These are phyloP conservation scores for Carex sylvatica DNA, from an alignment of 202 grass and related monocot species.

Conservation along the genomic window DNA sequence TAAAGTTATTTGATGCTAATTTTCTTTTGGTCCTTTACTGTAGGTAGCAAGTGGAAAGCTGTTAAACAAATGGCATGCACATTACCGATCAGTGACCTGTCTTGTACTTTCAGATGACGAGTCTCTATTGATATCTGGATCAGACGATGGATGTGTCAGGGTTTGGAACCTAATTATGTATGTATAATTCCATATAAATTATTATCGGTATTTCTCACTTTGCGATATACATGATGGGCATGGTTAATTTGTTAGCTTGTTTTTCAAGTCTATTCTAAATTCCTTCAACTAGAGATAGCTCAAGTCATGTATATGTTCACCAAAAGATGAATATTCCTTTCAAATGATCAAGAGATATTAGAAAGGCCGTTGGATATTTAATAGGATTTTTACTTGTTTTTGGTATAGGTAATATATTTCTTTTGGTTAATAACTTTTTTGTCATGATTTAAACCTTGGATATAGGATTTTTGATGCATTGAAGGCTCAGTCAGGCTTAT, in stretches of 20 bases:
- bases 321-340: neutral
- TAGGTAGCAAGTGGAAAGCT: slow-evolving; percentile 77
- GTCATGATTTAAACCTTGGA: slow-evolving; percentile 25
- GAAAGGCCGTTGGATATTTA: neutral
- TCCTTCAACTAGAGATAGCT: neutral
- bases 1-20: neutral
- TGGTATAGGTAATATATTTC: slow-evolving; percentile 21
- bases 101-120: slow-evolving; percentile 60
- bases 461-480: slow-evolving; percentile 78
- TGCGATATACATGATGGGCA: neutral
- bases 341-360: neutral
- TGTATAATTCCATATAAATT: slow-evolving; percentile 11
- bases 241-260: neutral
- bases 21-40: slow-evolving; percentile 5
- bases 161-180: slow-evolving; percentile 92
- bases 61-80: slow-evolving; percentile 73
- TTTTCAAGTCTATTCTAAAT: neutral
- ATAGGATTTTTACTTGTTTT: neutral
- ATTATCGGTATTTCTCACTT: neutral
- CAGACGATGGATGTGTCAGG: slow-evolving; percentile 56
- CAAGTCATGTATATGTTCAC: neutral
- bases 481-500: slow-evolving; percentile 33
- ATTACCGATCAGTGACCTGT: slow-evolving; percentile 81
- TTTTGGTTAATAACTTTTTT: slow-evolving; percentile 22
- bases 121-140: slow-evolving; percentile 64